phyloP scores from a whole-genome alignment of 495 filamentous ascomycete genomes.

The Penicillium argentinense region DNA sequence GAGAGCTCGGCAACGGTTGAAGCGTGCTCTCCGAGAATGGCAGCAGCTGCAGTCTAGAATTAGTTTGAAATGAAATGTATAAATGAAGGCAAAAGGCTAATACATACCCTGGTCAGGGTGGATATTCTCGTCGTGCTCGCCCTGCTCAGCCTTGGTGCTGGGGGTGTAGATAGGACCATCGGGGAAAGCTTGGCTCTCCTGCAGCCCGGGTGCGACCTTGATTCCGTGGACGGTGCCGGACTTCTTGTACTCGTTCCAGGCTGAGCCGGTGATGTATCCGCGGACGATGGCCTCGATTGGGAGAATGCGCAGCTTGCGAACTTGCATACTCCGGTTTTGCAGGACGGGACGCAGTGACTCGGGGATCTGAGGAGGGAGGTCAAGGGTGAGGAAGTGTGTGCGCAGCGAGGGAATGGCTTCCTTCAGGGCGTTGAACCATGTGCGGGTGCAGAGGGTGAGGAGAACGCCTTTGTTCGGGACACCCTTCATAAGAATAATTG shows the following conservation, averaged over 20 bases:
- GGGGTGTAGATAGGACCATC: slow-evolving; percentile 80
- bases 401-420: slow-evolving; percentile 63
- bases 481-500: slow-evolving; percentile 50
- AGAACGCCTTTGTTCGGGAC: slow-evolving; percentile 81
- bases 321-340: slow-evolving; percentile 75
- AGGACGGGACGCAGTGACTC: slow-evolving; percentile 51
- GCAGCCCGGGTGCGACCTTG: slow-evolving; percentile 61
- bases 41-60: slow-evolving; percentile 53
- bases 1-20: slow-evolving; percentile 69
- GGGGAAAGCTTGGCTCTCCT: slow-evolving; percentile 71
- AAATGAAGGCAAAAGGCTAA: no score
- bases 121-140: slow-evolving; percentile 91
- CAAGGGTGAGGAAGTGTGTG: slow-evolving; percentile 74
- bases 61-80: no score
- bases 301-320: slow-evolving; percentile 73
- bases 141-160: slow-evolving; percentile 83
- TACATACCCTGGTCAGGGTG: slow-evolving; percentile 61
- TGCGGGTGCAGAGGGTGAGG: slow-evolving; percentile 77
- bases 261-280: slow-evolving; percentile 91
- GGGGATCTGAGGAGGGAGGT: slow-evolving; percentile 58
- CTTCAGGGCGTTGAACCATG: slow-evolving; percentile 81
- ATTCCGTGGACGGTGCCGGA: slow-evolving; percentile 81
- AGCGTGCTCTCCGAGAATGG: slow-evolving; percentile 78
- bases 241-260: slow-evolving; percentile 79
- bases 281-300: slow-evolving; percentile 92